Percentiles rank a stretch among this genome's conserved stretches.
Evolutionary conservation across 805 yeast genomes (phyloP).

Genomic region (Maudiozyma bulderi): DNA sequence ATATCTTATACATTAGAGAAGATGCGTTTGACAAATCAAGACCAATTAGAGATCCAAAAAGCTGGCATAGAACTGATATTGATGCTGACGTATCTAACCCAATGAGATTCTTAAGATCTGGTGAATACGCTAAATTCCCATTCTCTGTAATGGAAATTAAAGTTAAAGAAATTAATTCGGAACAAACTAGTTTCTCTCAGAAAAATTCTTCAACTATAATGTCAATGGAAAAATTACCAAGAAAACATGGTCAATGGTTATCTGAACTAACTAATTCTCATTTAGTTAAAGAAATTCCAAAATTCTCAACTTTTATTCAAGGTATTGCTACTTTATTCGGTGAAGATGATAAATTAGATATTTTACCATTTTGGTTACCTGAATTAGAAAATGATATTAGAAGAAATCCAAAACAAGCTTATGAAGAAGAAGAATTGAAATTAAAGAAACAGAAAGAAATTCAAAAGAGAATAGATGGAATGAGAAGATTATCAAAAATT

Average conservation of each 20-base stretch:
- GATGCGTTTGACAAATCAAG: conserved; percentile 75
- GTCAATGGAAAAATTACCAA: conserved; percentile 29
- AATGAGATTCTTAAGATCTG: conserved; percentile 65
- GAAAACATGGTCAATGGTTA: conserved; percentile 63
- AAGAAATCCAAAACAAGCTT: conserved; percentile 69
- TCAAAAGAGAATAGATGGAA: conserved; percentile 27
- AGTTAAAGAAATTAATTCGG: conserved; percentile 34
- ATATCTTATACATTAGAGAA: conserved; percentile 79
- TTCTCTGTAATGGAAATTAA: conserved; percentile 84
- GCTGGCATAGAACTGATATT: conserved; percentile 89
- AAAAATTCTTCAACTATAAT: conserved; percentile 11
- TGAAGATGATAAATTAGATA: conserved; percentile 76
- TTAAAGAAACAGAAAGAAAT: conserved; percentile 37
- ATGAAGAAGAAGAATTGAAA: conserved; percentile 53
- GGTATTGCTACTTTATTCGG: conserved; percentile 82
- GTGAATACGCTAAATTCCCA: conserved; percentile 79
- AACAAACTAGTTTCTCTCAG: conserved; percentile 21
- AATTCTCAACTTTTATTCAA: conserved; percentile 85
- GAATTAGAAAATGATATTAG: conserved; percentile 75
- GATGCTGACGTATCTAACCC: conserved; percentile 70
- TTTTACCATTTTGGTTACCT: conserved; percentile 90
- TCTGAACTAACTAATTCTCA: conserved; percentile 76
- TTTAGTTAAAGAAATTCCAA: conserved; percentile 87
- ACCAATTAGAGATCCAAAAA: conserved; percentile 80
- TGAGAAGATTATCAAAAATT: conserved; percentile 28